These are phyloP conservation scores for Cladosporium sphaerospermum DNA, from an alignment of 2,329 filamentous ascomycete species.

Conservation along the genomic window DNA sequence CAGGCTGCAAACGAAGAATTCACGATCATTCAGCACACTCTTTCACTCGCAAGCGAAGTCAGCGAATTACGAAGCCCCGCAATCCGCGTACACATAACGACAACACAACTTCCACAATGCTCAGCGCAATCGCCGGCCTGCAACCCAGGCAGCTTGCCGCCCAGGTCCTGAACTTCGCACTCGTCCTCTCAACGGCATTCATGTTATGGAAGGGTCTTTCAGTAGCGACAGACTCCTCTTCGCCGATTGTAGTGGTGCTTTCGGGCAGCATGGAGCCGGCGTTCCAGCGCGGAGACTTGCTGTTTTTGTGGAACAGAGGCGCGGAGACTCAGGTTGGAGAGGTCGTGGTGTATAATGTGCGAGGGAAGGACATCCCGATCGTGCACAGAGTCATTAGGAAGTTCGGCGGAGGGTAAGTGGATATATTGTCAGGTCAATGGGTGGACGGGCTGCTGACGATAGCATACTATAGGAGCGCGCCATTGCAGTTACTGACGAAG, in stretches of 20 bases:
- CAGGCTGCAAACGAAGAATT: no score
- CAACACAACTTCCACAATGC: conserved; percentile 45
- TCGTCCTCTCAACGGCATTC: conserved; percentile 85
- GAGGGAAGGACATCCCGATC: conserved; percentile 93
- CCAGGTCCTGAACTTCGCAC: conserved; percentile 82
- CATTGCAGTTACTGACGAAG: conserved; percentile 76
- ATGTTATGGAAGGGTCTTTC: conserved; percentile 90
- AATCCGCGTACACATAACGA: neutral
- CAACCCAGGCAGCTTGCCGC: conserved; percentile 75
- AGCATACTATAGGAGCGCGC: conserved; percentile 34
- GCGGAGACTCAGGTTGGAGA: conserved; percentile 62
- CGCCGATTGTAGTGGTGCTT: conserved; percentile 74
- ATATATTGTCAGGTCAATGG: neutral
- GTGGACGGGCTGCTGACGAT: conserved; percentile 3
- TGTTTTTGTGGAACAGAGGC: conserved; percentile 69
- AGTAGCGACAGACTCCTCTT: conserved; percentile 59
- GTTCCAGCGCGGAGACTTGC: conserved; percentile 69
- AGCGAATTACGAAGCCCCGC: neutral
- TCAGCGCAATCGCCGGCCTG: conserved; percentile 56
- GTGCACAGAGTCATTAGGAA: conserved; percentile 83
- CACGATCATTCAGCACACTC: no score
- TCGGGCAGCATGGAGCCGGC: conserved; percentile 81
- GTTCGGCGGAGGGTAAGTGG: conserved; percentile 52
- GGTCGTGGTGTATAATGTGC: conserved; percentile 76
- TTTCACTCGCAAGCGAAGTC: no score